A percentile compares a stretch with the other conserved stretches of the same genome.
These are phyloP conservation scores for Cucurbita argyrosperma DNA, from an alignment of 306 rosid genomes.

Conservation along the genomic window DNA sequence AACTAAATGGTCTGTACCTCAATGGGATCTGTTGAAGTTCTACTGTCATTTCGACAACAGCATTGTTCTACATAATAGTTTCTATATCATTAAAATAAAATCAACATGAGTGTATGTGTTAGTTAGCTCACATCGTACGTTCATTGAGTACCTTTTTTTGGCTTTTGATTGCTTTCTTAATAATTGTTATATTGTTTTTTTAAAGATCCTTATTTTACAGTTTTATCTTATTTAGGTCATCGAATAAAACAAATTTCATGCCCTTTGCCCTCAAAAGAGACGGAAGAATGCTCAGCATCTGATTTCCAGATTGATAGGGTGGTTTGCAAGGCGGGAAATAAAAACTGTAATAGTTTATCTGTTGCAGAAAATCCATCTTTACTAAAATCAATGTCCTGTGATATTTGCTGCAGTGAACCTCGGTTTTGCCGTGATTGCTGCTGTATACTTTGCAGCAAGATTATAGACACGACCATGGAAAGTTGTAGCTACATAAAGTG, in stretches of 20 bases:
- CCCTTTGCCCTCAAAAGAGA: conserved; percentile 33
- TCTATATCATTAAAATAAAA: not conserved
- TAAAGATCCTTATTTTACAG: not conserved
- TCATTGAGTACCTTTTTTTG: not conserved
- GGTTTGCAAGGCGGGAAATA: conserved; percentile 57
- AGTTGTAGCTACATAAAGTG: conserved; percentile 68
- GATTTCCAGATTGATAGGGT: conserved; percentile 14
- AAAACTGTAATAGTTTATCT: conserved; percentile 32
- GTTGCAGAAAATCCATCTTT: conserved; percentile 17
- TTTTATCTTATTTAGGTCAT: conserved; percentile 19
- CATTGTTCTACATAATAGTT: not conserved
- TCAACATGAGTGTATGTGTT: not conserved
- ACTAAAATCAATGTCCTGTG: conserved; percentile 37
- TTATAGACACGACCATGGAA: conserved; percentile 29
- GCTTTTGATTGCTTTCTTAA: not conserved
- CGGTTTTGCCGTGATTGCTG: conserved; percentile 69
- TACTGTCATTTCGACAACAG: not conserved
- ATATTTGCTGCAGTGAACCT: conserved; percentile 61
- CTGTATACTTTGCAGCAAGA: conserved; percentile 67
- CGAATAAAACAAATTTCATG: conserved; percentile 2
- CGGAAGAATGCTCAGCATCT: conserved; percentile 12
- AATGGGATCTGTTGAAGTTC: not conserved
- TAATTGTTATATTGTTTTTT: not conserved
- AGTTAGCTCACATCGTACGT: not conserved
- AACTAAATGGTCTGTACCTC: not conserved